Percentiles rank a stretch among this genome's conserved stretches.
Evolutionary conservation across 192 early-diverging fungal species (phyloP).

Genomic region (Backusella tarrabulga): DNA sequence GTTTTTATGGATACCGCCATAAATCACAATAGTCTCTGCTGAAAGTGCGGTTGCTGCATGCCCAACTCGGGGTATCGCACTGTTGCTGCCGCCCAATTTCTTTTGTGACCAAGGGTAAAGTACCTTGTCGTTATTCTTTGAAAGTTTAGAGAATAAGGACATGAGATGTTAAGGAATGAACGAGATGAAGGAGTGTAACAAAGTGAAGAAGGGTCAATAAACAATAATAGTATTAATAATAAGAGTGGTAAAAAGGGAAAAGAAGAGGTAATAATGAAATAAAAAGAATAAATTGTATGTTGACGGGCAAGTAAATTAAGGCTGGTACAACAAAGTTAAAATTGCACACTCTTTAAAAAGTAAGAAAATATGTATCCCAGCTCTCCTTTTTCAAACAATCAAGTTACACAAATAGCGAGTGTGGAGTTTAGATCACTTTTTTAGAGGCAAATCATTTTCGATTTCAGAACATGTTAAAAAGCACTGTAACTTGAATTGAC

Average conservation of each 20-base stretch:
- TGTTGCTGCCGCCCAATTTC: slow-evolving; percentile 17
- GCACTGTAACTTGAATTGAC: background rate
- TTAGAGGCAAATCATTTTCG: too few relatives aligned
- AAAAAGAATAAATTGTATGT: background rate
- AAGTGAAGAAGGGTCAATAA: background rate
- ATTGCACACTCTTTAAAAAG: background rate
- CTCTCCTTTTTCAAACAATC: background rate
- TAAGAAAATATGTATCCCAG: background rate
- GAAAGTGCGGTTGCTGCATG: slow-evolving; percentile 24
- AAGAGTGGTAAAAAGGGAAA: background rate
- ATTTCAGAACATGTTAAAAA: background rate
- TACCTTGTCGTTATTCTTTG: slow-evolving; percentile 28
- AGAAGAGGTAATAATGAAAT: background rate
- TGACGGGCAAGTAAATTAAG: slow-evolving; percentile 7
- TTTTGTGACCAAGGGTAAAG: slow-evolving; percentile 33
- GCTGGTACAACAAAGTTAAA: background rate
- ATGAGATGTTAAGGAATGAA: slow-evolving; percentile 15
- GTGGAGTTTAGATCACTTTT: background rate
- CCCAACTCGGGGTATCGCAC: slow-evolving; percentile 23
- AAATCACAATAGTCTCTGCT: slow-evolving; percentile 13
- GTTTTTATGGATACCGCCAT: slow-evolving; percentile 28
- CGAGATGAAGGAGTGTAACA: slow-evolving; percentile 4
- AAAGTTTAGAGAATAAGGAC: slow-evolving; percentile 34
- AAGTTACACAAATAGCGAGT: background rate
- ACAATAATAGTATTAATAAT: background rate